phyloP scores from a whole-genome alignment of 345 rosid species.

The Salix koriyanagi region DNA sequence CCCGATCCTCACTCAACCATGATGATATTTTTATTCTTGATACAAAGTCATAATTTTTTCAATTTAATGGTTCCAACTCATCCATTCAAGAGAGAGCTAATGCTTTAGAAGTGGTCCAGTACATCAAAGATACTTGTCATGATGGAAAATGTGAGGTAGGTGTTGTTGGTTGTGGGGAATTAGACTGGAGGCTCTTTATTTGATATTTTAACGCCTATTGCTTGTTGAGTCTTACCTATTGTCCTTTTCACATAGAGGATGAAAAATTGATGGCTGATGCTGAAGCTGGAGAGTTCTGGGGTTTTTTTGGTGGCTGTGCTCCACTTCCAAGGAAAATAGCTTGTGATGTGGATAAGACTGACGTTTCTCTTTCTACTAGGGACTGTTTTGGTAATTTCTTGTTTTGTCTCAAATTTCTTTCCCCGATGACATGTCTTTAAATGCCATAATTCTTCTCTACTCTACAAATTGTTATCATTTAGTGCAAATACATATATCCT shows the following conservation, averaged over 20 bases:
- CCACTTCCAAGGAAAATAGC: constrained; percentile 85
- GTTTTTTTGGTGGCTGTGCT: constrained; percentile 96
- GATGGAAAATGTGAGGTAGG: too few species aligned
- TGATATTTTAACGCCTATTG: too few species aligned
- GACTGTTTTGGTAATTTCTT: constrained; percentile 53
- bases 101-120: too few species aligned
- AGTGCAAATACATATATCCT: background rate
- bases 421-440: background rate
- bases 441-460: background rate
- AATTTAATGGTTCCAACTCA: too few species aligned
- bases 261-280: constrained; percentile 93
- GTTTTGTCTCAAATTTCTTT: constrained; percentile 7
- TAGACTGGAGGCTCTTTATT: too few species aligned
- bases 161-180: too few species aligned
- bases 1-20: too few species aligned
- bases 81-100: too few species aligned
- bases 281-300: constrained; percentile 98
- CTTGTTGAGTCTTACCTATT: constrained; percentile 9
- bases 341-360: constrained; percentile 42
- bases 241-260: constrained; percentile 55
- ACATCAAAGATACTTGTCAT: too few species aligned
- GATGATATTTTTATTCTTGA: too few species aligned
- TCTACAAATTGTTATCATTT: background rate
- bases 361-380: constrained; percentile 46
- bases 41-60: too few species aligned